Base-by-base conservation (phyloP, 73 alveolate species). In the Paramecium sonneborni region DNA sequence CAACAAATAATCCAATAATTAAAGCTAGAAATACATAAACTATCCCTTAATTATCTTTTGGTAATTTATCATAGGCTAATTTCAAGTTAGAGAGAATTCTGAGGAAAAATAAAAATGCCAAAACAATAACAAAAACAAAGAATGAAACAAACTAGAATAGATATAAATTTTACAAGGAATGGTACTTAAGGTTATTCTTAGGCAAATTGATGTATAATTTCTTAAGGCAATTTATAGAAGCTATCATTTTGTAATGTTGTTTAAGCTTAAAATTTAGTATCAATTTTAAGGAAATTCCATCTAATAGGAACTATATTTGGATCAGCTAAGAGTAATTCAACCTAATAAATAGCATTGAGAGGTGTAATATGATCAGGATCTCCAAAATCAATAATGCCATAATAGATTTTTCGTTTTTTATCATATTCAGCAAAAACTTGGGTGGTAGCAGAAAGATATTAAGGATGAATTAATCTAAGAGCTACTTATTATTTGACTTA, bases 281-380 rank as follows among this genome's bases (percentile, higher is more conserved):
- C 69, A 10, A 79, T 41, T 43, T 79, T 24, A 6, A 43, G 52
- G 28, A 79, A 79, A 24, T n/a, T 79, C 90, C 76, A 79, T 79
- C 90, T 79, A 34, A 41, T 79, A 15, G 90, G 48, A 10, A 30
- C 67, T n/a, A 39, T 10, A 7, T 79, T 20, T 23, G 69, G 24
- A 79, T 79, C 76, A 10, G 76, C 90, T 24, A 79, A 5, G 11
- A 79, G 74, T 24, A 79, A 18, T 79, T 79, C 90, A 15, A 44
- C 90, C 7, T 24, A 21, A 44, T 79, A 79, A 24, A 39, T 21
- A 6, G 62, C 90, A 79, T 79, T 46, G 18, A 46, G 39, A 6
- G 90, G 90, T 15, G 32, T 26, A 79, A 79, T 20, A 34, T 79
- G 90, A 43, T 79, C 90, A 30, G 90, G 90, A 46, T 79, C 90